A percentile compares a stretch with the other conserved stretches of the same genome.
These are phyloP conservation scores for Phytophthora palmivora DNA, from an alignment of 352 stramenopile genomes.

Conservation along the genomic window DNA sequence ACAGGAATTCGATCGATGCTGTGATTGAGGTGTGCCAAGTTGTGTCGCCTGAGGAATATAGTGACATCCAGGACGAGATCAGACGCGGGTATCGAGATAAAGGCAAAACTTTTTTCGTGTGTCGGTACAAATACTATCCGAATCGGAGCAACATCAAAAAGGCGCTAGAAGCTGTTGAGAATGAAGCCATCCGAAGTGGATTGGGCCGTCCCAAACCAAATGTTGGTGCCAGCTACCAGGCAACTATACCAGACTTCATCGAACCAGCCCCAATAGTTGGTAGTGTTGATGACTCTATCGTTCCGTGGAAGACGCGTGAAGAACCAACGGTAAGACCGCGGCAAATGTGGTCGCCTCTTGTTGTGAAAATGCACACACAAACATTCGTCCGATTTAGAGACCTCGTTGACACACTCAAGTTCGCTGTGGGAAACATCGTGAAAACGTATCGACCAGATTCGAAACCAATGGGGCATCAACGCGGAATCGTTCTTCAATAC, in stretches of 20 bases:
- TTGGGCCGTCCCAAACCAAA: conserved; percentile 75
- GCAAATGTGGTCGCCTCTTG: conserved; percentile 79
- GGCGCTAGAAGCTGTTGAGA: conserved; percentile 68
- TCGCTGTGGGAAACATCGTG: conserved; percentile 74
- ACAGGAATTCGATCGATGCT: conserved; percentile 84
- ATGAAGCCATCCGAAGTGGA: conserved; percentile 74
- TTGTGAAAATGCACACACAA: conserved; percentile 46
- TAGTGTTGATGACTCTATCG: conserved; percentile 23
- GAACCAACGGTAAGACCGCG: conserved; percentile 33
- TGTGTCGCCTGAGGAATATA: conserved; percentile 75
- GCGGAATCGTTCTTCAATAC: conserved; percentile 70
- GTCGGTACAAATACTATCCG: conserved; percentile 86
- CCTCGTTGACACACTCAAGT: conserved; percentile 64
- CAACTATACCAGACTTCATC: conserved; percentile 51
- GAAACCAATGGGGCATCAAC: conserved; percentile 58
- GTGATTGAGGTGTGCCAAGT: conserved; percentile 82
- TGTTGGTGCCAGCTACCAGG: conserved; percentile 69
- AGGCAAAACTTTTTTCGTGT: conserved; percentile 70
- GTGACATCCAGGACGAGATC: conserved; percentile 75
- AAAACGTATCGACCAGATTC: conserved; percentile 52
- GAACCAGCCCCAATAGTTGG: conserved; percentile 23
- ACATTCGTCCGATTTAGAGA: conserved; percentile 64
- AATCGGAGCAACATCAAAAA: conserved; percentile 67
- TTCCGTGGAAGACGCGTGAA: conserved; percentile 43
- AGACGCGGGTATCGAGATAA: conserved; percentile 76